Evolutionary conservation across 768 basidiomycete species (phyloP), one percentile per base, ranked within the genome.

Genomic region (Gautieria morchelliformis): DNA sequence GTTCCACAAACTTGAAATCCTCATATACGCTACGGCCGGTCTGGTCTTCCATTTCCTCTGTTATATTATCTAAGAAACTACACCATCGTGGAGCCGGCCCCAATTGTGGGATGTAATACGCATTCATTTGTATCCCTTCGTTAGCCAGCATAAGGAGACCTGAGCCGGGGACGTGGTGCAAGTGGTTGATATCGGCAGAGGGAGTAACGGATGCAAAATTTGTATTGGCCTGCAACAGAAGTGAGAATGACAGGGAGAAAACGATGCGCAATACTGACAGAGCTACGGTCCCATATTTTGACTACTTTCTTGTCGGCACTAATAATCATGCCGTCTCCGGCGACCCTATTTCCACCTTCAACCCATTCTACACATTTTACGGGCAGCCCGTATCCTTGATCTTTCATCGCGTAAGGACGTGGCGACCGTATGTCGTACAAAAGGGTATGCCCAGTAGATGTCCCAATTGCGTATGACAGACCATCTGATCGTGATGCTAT

Each of bases 71-170:
- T 58, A 99, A 82, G 84, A 99, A 99, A 66, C 86, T 86, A 37
- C 91, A 92, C 96, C 96, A 99, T 62, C 84, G 82, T 5, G 96
- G 95, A 10, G 96, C 96, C 3, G 94, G 93, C 0, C 96, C 96
- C 12, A 99, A 82, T 65, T 95, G 91, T 11, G 96, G 96, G 48
- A 98, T 84, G 68, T 93, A 98, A 71, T 90, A 98, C 5, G 87
- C 85, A 27, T 83, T 87, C 87, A 98, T 89, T 64, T 91, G 89
- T 52, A 95, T 91, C n/a, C 92, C 89, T 69, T 99, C 96, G 69
- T 96, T 96, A 20, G 96, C 92, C 24, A 86, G 84, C 76, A 98
- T 80, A 49, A 98, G 70, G 33, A 99, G 72, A 11, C 96, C 96
- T 56, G 90, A 93, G 9, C 83, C 83, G 1, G 93, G 89, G 53